phyloP scores from a whole-genome alignment of 2,329 filamentous ascomycete genomes.

The Nothophoma quercina region DNA sequence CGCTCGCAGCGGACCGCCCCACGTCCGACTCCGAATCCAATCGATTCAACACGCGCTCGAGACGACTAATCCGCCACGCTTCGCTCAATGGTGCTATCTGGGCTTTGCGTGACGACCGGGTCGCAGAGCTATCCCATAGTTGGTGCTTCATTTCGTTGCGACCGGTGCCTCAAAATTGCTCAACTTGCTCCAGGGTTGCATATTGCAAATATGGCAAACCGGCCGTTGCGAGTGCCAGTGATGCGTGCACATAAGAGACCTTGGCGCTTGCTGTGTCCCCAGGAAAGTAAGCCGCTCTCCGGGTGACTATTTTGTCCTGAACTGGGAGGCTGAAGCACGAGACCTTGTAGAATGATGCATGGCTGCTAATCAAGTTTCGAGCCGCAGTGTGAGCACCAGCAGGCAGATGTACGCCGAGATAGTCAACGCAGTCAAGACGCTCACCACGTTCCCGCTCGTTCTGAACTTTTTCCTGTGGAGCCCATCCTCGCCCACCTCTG shows the following conservation, averaged over 20 bases:
- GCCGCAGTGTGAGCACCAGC: slow-evolving; percentile 64
- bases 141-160: slow-evolving; percentile 2
- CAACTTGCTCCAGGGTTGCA: slow-evolving; percentile 5
- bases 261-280: slow-evolving; percentile 2
- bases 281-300: slow-evolving; percentile 10
- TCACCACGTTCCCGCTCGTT: slow-evolving; percentile 71
- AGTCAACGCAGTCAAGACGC: slow-evolving; percentile 68
- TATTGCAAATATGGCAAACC: neutral
- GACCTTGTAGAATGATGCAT: slow-evolving; percentile 8
- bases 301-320: neutral
- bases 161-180: neutral
- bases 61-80: slow-evolving; percentile 6
- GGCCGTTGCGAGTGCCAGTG: neutral
- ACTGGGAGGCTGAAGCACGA: slow-evolving; percentile 2
- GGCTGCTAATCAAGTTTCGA: slow-evolving; percentile 44
- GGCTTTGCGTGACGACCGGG: neutral
- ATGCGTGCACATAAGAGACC: neutral
- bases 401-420: slow-evolving; percentile 68
- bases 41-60: slow-evolving; percentile 30
- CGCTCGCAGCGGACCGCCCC: slow-evolving; percentile 19
- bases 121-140: neutral
- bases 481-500: slow-evolving; percentile 66
- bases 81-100: slow-evolving; percentile 5
- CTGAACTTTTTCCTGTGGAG: slow-evolving; percentile 68
- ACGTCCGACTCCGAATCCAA: slow-evolving; percentile 25